phyloP scores from a whole-genome alignment of 1,284 basidiomycete species.

The Irpex sp. region DNA sequence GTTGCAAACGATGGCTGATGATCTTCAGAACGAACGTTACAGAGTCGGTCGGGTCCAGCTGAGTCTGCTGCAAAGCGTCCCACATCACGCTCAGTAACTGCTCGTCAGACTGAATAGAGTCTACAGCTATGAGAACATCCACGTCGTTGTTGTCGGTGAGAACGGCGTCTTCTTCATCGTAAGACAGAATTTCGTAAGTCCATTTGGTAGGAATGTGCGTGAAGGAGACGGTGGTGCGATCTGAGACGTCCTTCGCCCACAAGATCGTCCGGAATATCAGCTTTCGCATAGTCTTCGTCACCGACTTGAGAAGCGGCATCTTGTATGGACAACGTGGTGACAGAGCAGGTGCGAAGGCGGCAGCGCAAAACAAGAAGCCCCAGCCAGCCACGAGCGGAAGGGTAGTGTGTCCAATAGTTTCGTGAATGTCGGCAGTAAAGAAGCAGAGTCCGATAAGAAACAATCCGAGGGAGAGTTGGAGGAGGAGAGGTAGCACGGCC shows the following conservation, averaged over 20 bases:
- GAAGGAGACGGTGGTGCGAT: neutral
- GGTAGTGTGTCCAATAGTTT: neutral
- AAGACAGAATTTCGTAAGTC: neutral
- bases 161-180: constrained; percentile 8
- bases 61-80: neutral
- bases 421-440: constrained; percentile 5
- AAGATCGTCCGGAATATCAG: neutral
- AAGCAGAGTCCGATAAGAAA: constrained; percentile 5
- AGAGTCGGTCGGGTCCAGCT: neutral
- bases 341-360: neutral
- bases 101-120: constrained; percentile 11
- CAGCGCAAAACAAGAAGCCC: neutral
- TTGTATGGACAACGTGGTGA: constrained; percentile 9
- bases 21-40: constrained; percentile 1
- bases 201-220: neutral
- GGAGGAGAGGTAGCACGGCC: constrained; percentile 5
- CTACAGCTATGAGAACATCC: constrained; percentile 6
- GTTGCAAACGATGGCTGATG: constrained; percentile 2
- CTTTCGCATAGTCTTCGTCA: neutral
- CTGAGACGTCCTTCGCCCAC: neutral
- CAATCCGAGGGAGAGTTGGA: constrained; percentile 4
- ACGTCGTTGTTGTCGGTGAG: constrained; percentile 3
- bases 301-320: neutral
- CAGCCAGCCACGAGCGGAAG: constrained; percentile 3
- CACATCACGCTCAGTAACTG: constrained; percentile 1